phyloP scores from a whole-genome alignment of 1,139 yeast genomes.

The Spathaspora sp. region DNA sequence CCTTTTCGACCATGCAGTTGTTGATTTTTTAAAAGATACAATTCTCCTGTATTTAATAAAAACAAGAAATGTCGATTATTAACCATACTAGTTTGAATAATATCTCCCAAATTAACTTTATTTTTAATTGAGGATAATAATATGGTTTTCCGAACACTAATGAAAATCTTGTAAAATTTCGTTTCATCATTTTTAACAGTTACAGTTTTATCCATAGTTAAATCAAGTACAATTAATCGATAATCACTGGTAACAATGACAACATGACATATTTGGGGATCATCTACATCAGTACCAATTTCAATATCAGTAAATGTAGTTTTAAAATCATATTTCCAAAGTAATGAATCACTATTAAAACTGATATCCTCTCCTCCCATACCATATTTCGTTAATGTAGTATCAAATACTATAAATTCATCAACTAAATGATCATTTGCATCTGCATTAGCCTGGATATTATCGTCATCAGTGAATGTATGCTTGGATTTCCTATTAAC shows the following conservation, averaged over 20 bases:
- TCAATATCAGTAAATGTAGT: slow-evolving; percentile 27
- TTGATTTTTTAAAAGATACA: slow-evolving; percentile 38
- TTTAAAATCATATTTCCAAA: slow-evolving; percentile 43
- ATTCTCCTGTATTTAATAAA: slow-evolving; percentile 37
- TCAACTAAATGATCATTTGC: slow-evolving; percentile 24
- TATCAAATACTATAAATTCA: slow-evolving; percentile 40
- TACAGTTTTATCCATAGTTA: slow-evolving; percentile 14
- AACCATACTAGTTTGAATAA: slow-evolving; percentile 28
- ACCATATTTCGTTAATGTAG: slow-evolving; percentile 34
- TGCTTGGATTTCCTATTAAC: slow-evolving; percentile 30
- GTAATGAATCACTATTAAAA: slow-evolving; percentile 40
- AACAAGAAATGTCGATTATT: slow-evolving; percentile 36
- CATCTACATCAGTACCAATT: slow-evolving; percentile 11
- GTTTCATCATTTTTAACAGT: slow-evolving; percentile 9
- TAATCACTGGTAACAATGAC: slow-evolving; percentile 32
- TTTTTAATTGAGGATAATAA: slow-evolving; percentile 33
- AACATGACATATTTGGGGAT: slow-evolving; percentile 18
- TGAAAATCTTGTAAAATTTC: slow-evolving; percentile 27
- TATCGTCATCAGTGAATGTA: slow-evolving; percentile 18
- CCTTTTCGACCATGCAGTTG: slow-evolving; percentile 6
- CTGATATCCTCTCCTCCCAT: slow-evolving; percentile 32
- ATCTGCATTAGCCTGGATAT: slow-evolving; percentile 12
- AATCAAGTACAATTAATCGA: slow-evolving; percentile 32
- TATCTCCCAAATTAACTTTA: slow-evolving; percentile 24
- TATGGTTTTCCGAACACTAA: slow-evolving; percentile 36